Conservation (phyloP, 441 rosid genomes). For the Viola pubescens region DNA sequence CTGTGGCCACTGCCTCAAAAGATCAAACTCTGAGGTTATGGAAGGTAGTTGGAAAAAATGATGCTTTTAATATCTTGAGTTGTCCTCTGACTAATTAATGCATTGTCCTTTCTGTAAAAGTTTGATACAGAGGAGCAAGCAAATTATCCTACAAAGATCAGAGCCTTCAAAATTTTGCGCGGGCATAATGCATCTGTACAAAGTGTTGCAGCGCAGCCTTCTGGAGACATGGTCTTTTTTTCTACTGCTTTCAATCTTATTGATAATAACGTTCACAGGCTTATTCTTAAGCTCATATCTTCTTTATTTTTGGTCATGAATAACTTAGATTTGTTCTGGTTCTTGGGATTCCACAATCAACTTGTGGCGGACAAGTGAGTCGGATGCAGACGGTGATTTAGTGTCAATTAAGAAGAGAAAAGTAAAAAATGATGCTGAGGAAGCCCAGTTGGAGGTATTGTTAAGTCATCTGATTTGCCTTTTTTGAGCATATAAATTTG, state of each 20-base stretch:
- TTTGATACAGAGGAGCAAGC: slow-evolving; percentile 40
- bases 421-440: slow-evolving; percentile 50
- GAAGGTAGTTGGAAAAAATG: slow-evolving; percentile 52
- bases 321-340: slow-evolving; percentile 68
- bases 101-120: slow-evolving; percentile 34
- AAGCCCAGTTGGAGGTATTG: slow-evolving; percentile 69
- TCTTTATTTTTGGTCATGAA: not conserved
- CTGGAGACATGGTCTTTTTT: slow-evolving; percentile 63
- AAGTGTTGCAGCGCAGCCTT: slow-evolving; percentile 59
- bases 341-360: slow-evolving; percentile 89
- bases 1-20: slow-evolving; percentile 81
- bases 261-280: not conserved
- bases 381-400: slow-evolving; percentile 39
- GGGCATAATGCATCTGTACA: slow-evolving; percentile 88
- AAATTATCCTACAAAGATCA: slow-evolving; percentile 40
- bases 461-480: not conserved
- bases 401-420: slow-evolving; percentile 81
- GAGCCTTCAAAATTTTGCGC: slow-evolving; percentile 66
- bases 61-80: slow-evolving; percentile 8
- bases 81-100: slow-evolving; percentile 6
- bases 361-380: slow-evolving; percentile 60
- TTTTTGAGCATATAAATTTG: slow-evolving; percentile 5
- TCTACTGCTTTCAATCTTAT: slow-evolving; percentile 4
- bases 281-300: not conserved
- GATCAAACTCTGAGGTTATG: slow-evolving; percentile 84